Evolutionary conservation across 495 filamentous ascomycete species (phyloP).

Genomic region (Talaromyces borbonicus): DNA sequence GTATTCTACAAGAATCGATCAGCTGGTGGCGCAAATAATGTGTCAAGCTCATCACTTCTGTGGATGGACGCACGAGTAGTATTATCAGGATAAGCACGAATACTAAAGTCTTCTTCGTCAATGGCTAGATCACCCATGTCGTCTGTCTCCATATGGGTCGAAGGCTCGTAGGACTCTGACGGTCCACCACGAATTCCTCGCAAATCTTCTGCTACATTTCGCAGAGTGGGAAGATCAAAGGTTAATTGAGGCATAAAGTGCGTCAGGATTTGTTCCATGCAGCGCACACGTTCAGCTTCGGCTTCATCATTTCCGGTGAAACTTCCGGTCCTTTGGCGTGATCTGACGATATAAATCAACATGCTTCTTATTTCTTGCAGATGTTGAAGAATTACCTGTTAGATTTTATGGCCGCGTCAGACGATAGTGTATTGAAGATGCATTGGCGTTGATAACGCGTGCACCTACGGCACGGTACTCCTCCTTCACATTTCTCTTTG

Average conservation of each 20-base stretch:
- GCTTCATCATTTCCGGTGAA: constrained; percentile 31
- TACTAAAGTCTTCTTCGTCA: constrained; percentile 37
- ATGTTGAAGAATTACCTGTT: neutral
- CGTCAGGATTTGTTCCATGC: constrained; percentile 35
- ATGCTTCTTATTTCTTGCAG: neutral
- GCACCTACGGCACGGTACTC: constrained; percentile 41
- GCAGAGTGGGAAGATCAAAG: constrained; percentile 34
- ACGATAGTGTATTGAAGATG: constrained; percentile 30
- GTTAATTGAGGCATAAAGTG: constrained; percentile 35
- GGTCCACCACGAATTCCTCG: constrained; percentile 24
- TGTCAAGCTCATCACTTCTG: too few species aligned
- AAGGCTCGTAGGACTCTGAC: constrained; percentile 26
- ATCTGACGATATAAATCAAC: constrained; percentile 20
- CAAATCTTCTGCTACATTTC: constrained; percentile 30
- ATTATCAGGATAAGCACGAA: constrained; percentile 38
- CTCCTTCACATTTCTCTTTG: constrained; percentile 43
- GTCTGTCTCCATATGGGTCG: constrained; percentile 25
- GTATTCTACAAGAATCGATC: constrained; percentile 25
- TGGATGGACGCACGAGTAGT: constrained; percentile 32
- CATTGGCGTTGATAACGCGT: constrained; percentile 38
- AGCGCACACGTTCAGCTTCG: constrained; percentile 34
- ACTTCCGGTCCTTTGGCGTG: constrained; percentile 27
- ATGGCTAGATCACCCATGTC: constrained; percentile 35
- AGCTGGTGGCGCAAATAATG: neutral
- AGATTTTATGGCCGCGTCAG: constrained; percentile 27